A percentile compares a stretch with the other conserved stretches of the same genome.
Evolutionary conservation across 495 filamentous ascomycete species (phyloP).

Genomic region (Tuber microsphaerosporum): DNA sequence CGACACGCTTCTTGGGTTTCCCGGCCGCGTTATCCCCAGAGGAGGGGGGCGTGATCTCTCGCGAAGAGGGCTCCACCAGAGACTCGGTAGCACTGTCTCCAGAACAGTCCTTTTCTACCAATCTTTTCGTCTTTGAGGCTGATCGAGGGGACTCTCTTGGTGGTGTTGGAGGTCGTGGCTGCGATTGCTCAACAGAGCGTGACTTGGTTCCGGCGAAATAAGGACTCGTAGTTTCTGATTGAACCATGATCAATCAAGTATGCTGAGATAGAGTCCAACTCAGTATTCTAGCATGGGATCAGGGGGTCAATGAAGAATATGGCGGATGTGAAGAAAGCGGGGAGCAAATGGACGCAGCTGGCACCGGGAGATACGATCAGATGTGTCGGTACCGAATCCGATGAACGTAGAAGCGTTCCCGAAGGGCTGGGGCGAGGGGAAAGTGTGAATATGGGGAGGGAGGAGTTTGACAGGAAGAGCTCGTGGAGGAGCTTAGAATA

Average conservation of each 20-base stretch:
- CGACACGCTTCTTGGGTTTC: slow-evolving; percentile 60
- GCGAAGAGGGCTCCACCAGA: slow-evolving; percentile 37
- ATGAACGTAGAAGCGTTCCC: neutral
- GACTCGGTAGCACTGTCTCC: slow-evolving; percentile 23
- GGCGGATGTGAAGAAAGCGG: neutral
- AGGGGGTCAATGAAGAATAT: neutral
- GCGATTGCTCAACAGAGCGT: slow-evolving; percentile 24
- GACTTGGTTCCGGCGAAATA: slow-evolving; percentile 25
- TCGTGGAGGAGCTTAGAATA: neutral
- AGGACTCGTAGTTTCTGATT: slow-evolving; percentile 22
- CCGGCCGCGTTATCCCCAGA: slow-evolving; percentile 54
- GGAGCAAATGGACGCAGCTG: neutral
- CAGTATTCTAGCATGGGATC: neutral
- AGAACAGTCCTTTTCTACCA: slow-evolving; percentile 14
- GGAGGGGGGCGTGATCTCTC: slow-evolving; percentile 53
- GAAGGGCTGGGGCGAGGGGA: neutral
- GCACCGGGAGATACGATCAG: neutral
- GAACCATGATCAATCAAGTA: slow-evolving; percentile 19
- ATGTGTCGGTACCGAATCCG: neutral
- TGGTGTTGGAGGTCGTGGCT: slow-evolving; percentile 34
- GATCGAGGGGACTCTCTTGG: slow-evolving; percentile 38
- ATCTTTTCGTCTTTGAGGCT: slow-evolving; percentile 16
- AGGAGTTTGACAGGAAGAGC: neutral
- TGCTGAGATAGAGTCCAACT: neutral
- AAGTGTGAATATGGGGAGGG: neutral